Base-by-base conservation (phyloP, 257 asterid species). In the Catharanthus roseus region DNA sequence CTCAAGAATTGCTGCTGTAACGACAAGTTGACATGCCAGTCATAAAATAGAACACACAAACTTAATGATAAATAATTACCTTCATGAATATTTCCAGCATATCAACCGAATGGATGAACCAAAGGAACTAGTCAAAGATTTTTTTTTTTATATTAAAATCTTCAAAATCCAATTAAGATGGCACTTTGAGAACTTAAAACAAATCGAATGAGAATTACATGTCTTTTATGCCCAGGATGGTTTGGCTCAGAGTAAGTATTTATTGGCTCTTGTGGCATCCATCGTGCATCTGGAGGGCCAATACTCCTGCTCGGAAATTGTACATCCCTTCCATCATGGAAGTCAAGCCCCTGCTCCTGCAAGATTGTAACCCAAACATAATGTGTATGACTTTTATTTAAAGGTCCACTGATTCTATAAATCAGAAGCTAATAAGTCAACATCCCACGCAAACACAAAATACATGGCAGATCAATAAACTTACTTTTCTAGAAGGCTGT, bases 401-500 rank as follows among this genome's bases (percentile, higher is more conserved):
- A 61, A 74, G 54, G 44, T 29, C 1, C 45, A 33, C 19, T 5
- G 10, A 24, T 56, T 44, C 23, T 7, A 49, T 58, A 70, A 76
- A 28, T n/a, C 50, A 70, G 47, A 58, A 49, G 24, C 61, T 28
- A 73, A 71, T 34, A 66, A 28, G 31, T 49, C 28, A 10, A 28
- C 53, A 67, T 44, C 50, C 3, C 34, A 67, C 19, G 64, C 36
- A 69, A 67, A 60, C 65, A 28, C 12, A 28, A 67, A 68, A 15
- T 36, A 24, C 33, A n/a, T 28, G 61, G 31, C 38, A 65, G 61
- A 36, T 41, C 67, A 45, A 70, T 68, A 49, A 73, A 85, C 99
- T 83, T 80, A 93, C 99, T 77, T 93, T 86, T 84, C 84, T 91
- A 47, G 97, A 70, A 70, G 96, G 79, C 67, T 86, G 91, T 54